These are phyloP conservation scores for Lasiodiplodia hormozganensis DNA, from an alignment of 2,329 filamentous ascomycete species.

Conservation along the genomic window DNA sequence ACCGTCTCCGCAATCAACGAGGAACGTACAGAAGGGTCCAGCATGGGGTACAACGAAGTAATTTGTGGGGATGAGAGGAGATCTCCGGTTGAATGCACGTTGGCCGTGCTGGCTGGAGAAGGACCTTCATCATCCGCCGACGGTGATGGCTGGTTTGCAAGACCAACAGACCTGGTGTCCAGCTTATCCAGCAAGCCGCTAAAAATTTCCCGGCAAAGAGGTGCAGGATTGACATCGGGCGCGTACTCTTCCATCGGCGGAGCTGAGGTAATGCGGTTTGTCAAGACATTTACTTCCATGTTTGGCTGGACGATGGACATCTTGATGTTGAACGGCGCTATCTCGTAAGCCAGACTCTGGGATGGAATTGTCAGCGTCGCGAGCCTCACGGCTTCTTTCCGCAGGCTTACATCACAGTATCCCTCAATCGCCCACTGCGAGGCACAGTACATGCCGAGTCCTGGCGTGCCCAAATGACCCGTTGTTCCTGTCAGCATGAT, in stretches of 20 bases:
- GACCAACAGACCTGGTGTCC: constrained; percentile 51
- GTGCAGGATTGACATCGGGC: constrained; percentile 74
- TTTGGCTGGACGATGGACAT: constrained; percentile 95
- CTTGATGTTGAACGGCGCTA: constrained; percentile 94
- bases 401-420: constrained; percentile 77
- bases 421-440: constrained; percentile 95
- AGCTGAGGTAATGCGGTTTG: constrained; percentile 84
- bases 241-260: constrained; percentile 77
- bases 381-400: background rate
- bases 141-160: constrained; percentile 31
- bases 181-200: constrained; percentile 79
- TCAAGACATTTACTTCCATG: constrained; percentile 87
- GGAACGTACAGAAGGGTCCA: constrained; percentile 71
- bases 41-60: constrained; percentile 74
- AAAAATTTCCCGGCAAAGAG: constrained; percentile 83
- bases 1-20: constrained; percentile 86
- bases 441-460: constrained; percentile 88
- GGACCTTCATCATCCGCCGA: constrained; percentile 9
- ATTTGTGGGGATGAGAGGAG: constrained; percentile 57
- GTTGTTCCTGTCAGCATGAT: constrained; percentile 86
- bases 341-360: constrained; percentile 85
- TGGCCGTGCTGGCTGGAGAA: constrained; percentile 36
- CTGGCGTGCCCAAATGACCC: constrained; percentile 92
- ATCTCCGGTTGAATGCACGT: constrained; percentile 48
- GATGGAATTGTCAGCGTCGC: background rate